A percentile compares a stretch with the other conserved stretches of the same genome.
These are phyloP conservation scores for Pleurotus citrinopileatus DNA, from an alignment of 768 basidiomycete genomes.

Conservation along the genomic window DNA sequence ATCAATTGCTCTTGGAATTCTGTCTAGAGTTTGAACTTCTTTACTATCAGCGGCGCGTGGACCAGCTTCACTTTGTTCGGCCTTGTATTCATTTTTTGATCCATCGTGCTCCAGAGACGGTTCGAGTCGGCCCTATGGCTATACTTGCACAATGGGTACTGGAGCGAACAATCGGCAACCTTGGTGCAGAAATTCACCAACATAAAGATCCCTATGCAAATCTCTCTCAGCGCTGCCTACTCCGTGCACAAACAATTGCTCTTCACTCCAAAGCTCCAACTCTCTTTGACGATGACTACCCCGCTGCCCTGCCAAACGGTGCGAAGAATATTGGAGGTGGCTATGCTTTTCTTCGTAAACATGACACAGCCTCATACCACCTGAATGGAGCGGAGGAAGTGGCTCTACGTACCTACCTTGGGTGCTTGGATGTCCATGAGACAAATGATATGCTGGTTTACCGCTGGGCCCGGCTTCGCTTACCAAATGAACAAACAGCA, in stretches of 20 bases:
- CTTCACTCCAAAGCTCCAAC: constrained; percentile 3
- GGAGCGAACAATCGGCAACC: constrained; percentile 18
- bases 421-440: not conserved
- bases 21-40: constrained; percentile 16
- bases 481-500: constrained; percentile 14
- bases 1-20: constrained; percentile 13
- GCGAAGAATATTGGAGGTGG: constrained; percentile 1
- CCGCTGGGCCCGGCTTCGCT: constrained; percentile 12
- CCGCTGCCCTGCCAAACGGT: not conserved
- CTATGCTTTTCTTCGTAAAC: constrained; percentile 9
- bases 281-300: not conserved
- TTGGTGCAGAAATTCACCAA: constrained; percentile 16
- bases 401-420: not conserved
- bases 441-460: not conserved
- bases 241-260: constrained; percentile 5
- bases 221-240: constrained; percentile 16
- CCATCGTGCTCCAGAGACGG: constrained; percentile 15
- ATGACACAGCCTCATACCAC: no score
- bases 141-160: constrained; percentile 17
- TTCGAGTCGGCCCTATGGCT: constrained; percentile 15
- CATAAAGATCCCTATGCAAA: constrained; percentile 20
- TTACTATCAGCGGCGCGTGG: constrained; percentile 14
- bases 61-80: constrained; percentile 18
- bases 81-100: constrained; percentile 16
- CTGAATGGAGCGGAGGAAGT: not conserved